phyloP scores from a whole-genome alignment of 192 early-diverging fungal genomes.

The Fimicolochytrium jonesii region DNA sequence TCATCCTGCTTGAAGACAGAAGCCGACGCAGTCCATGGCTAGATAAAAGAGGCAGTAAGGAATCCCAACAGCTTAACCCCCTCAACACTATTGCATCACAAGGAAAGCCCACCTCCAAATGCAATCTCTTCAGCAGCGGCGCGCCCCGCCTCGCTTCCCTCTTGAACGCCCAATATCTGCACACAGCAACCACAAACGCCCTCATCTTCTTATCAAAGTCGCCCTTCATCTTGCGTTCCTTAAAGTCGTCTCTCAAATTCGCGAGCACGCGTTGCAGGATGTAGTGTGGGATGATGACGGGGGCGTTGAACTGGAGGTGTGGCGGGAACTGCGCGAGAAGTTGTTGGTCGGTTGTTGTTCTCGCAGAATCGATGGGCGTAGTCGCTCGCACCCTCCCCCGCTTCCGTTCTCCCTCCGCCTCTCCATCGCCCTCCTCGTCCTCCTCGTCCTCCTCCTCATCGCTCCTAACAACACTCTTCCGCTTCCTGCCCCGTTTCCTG shows the following conservation, averaged over 20 bases:
- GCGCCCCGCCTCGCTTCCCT: slow-evolving; percentile 85
- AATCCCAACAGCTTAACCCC: background rate
- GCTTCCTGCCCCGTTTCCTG: background rate
- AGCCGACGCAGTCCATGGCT: slow-evolving; percentile 74
- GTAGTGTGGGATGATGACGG: slow-evolving; percentile 57
- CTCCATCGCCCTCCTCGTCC: background rate
- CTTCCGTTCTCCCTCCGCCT: too few relatives aligned
- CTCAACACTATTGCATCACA: background rate
- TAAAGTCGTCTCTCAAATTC: slow-evolving; percentile 1
- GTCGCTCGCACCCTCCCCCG: too few relatives aligned
- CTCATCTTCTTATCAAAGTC: slow-evolving; percentile 40
- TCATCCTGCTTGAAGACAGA: slow-evolving; percentile 67
- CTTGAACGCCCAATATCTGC: slow-evolving; percentile 95
- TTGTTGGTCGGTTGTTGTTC: too few relatives aligned
- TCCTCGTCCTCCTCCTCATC: too few relatives aligned
- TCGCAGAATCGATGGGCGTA: too few relatives aligned
- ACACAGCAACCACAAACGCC: slow-evolving; percentile 63
- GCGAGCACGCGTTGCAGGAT: slow-evolving; percentile 52
- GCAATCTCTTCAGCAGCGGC: slow-evolving; percentile 89
- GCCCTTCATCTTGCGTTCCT: slow-evolving; percentile 14
- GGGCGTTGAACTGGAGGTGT: slow-evolving; percentile 58
- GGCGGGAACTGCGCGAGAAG: too few relatives aligned
- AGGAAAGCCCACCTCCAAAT: slow-evolving; percentile 71
- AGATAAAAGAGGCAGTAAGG: background rate
- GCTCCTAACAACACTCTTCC: too few relatives aligned